These are phyloP conservation scores for Malassezia slooffiae DNA, from an alignment of 1,284 basidiomycete species.

Conservation along the genomic window DNA sequence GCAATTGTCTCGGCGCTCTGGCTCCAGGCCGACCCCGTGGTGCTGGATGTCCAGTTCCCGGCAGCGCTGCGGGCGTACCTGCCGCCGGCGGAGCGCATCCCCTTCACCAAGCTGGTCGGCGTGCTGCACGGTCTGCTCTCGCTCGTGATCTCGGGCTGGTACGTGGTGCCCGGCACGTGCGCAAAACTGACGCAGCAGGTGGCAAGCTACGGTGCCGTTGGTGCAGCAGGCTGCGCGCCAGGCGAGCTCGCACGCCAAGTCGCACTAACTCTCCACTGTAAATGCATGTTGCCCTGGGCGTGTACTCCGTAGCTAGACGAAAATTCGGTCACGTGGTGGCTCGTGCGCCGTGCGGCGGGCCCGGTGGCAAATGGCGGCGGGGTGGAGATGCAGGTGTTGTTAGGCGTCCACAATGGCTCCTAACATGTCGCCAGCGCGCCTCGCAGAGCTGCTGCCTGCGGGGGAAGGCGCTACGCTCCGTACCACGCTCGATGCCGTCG, in stretches of 20 bases:
- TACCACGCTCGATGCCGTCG: conserved; percentile 1
- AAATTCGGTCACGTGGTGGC: no score
- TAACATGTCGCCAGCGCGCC: no score
- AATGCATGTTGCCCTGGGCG: no score
- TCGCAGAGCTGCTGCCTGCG: no score
- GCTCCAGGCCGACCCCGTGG: conserved; percentile 59
- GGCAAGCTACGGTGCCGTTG: conserved; percentile 12
- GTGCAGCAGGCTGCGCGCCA: not conserved
- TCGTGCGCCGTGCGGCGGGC: no score
- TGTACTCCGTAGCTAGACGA: no score
- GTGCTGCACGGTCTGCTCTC: conserved; percentile 22
- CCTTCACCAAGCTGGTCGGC: conserved; percentile 13
- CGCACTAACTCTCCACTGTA: no score
- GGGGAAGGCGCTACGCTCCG: not conserved
- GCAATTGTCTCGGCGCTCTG: conserved; percentile 61
- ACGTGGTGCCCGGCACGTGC: no score
- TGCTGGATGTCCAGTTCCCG: conserved; percentile 64
- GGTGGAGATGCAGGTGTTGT: no score
- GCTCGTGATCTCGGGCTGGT: conserved; percentile 21
- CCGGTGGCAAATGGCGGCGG: no score
- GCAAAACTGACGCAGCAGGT: conserved; percentile 5
- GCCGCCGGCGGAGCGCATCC: conserved; percentile 6
- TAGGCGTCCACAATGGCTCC: no score
- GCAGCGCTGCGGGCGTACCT: conserved; percentile 52
- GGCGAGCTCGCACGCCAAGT: no score